Base-by-base conservation (phyloP, 306 rosid species). In the Sindora glabra region DNA sequence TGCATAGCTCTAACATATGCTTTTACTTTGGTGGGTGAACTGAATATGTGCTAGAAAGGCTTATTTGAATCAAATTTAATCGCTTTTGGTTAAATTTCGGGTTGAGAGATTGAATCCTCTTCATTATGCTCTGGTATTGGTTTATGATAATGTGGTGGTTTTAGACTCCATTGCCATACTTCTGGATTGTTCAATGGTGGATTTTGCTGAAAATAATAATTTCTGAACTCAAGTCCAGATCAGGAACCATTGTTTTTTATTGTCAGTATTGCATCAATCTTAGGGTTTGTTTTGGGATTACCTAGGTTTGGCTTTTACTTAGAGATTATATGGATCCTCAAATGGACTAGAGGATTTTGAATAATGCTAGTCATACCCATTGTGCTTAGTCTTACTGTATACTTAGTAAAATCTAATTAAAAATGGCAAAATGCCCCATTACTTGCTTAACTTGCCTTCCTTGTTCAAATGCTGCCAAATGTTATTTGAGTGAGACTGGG, bases 161-260 rank as follows among this genome's bases (percentile, higher is more conserved):
- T 69, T 77, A 18, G 82, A 80, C 49, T 76, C 86, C 33, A 64
- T 15, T 60, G 86, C 82, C 24, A 80, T 80, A 56, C 46, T 76
- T 45, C 72, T 69, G 82, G 86, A 73, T 44, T 48, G 79, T 56
- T 29, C 47, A 46, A 16, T 49, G 56, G 33, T 29, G 62, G 40
- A 22, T 26, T 18, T 52, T 44, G 22, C 48, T 56, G 57, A 51
- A 64, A 67, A 30, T 46, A 25, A 10, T 17, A 57, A 62, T 29
- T 63, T 39, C 44, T 22, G 16, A 59, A 46, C 5, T 45, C 24
- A 21, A n/a, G 33, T 32, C 54, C 14, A 40, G 53, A 4, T 2
- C 1, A 26, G 47, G 62, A 48, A 37, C 38, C 13, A 21, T 5
- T n/a, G 18, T 19, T 18, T 65, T 62, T 21, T 45, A 47, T 36